Percentiles rank a stretch among this genome's conserved stretches.
Conservation (phyloP, 129 eudicot species). For the Centrapalus pauciflorus region DNA sequence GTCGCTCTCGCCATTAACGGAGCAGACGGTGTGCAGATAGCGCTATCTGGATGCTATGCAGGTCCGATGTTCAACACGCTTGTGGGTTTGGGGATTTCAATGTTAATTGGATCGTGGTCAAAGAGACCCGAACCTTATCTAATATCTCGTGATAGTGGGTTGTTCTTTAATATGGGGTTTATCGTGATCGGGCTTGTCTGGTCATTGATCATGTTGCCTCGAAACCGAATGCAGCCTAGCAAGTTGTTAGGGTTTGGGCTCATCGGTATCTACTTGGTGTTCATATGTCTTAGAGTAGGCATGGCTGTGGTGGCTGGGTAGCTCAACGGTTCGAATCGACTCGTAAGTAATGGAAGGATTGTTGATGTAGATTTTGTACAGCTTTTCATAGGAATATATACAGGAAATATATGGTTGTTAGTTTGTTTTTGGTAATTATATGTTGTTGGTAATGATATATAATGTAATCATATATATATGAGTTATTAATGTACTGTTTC, state of each 20-base stretch:
- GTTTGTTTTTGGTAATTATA: neutral
- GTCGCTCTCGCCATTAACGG: constrained; percentile 55
- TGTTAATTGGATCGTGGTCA: constrained; percentile 60
- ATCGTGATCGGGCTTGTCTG: constrained; percentile 54
- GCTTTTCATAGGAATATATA: neutral
- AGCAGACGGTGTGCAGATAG: constrained; percentile 63
- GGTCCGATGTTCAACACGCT: constrained; percentile 82
- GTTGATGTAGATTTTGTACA: constrained; percentile 11
- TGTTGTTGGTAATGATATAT: neutral
- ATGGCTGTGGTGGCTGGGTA: constrained; percentile 34
- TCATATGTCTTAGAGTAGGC: constrained; percentile 41
- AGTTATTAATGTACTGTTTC: too few relatives aligned
- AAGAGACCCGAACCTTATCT: constrained; percentile 35
- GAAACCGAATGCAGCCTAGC: constrained; percentile 53
- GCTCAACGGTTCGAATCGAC: constrained; percentile 17
- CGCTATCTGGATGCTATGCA: constrained; percentile 69
- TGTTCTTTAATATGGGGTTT: constrained; percentile 56
- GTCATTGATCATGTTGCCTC: constrained; percentile 55
- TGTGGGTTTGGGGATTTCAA: constrained; percentile 55
- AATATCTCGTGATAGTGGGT: constrained; percentile 43
- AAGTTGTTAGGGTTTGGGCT: constrained; percentile 60
- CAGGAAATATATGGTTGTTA: neutral
- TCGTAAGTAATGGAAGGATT: neutral
- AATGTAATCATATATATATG: too few relatives aligned
- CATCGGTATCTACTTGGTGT: constrained; percentile 43